phyloP scores from a whole-genome alignment of 2,329 filamentous ascomycete genomes.

The Teratosphaeriaceae sp. region DNA sequence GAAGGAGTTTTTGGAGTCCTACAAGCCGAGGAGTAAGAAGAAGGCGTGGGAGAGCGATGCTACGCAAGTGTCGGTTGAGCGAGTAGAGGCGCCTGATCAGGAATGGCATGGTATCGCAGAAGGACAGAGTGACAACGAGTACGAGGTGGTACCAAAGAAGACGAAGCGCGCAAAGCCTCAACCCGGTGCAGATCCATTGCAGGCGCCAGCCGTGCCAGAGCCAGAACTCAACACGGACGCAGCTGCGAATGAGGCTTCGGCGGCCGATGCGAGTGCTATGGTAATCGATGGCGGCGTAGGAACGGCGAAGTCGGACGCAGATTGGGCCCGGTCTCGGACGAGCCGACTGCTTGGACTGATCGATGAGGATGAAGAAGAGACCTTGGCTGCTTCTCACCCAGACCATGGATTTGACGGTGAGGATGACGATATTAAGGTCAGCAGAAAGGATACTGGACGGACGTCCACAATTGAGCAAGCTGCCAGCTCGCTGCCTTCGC shows the following conservation, averaged over 20 bases:
- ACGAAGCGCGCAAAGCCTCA: constrained; percentile 19
- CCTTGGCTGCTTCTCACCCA: too few species aligned
- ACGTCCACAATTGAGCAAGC: constrained; percentile 25
- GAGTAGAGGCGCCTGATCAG: constrained; percentile 9
- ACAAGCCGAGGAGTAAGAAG: constrained; percentile 53
- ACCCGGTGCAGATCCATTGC: too few species aligned
- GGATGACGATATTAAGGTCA: background rate
- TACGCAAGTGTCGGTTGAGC: constrained; percentile 8
- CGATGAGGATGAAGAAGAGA: constrained; percentile 58
- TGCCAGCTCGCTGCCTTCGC: constrained; percentile 17
- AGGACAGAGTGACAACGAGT: constrained; percentile 61
- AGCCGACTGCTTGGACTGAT: constrained; percentile 78
- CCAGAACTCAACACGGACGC: background rate
- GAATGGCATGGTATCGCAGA: constrained; percentile 19
- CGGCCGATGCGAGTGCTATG: constrained; percentile 13
- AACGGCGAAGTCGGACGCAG: constrained; percentile 64
- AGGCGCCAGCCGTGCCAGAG: background rate
- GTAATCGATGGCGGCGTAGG: too few species aligned
- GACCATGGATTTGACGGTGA: background rate
- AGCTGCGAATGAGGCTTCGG: background rate
- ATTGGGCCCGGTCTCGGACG: constrained; percentile 88
- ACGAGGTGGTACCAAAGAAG: constrained; percentile 55
- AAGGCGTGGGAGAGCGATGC: constrained; percentile 51
- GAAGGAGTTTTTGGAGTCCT: constrained; percentile 77
- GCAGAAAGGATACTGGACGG: constrained; percentile 2